A percentile compares a stretch with the other conserved stretches of the same genome.
phyloP scores from a whole-genome alignment of 2,329 filamentous ascomycete genomes.

The Aureobasidium melanogenum region DNA sequence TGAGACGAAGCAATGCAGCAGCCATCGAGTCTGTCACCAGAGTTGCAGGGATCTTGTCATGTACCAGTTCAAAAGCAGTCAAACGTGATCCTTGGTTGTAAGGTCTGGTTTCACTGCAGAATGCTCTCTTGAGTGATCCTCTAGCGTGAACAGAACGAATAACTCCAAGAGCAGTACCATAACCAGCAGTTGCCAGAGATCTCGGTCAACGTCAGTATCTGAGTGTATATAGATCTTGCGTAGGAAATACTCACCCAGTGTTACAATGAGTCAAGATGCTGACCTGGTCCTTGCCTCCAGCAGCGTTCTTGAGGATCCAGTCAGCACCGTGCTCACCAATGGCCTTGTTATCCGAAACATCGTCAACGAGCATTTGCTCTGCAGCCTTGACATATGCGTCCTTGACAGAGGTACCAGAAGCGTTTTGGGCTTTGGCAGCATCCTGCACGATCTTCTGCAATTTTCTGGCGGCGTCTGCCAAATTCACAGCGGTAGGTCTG shows the following conservation, averaged over 20 bases:
- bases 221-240: not conserved
- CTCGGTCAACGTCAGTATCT: constrained; percentile 29
- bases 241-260: constrained; percentile 56
- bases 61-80: constrained; percentile 93
- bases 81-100: constrained; percentile 96
- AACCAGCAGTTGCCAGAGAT: constrained; percentile 92
- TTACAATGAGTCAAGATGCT: constrained; percentile 98
- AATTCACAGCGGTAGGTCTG: constrained; percentile 87
- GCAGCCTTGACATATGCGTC: constrained; percentile 68
- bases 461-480: constrained; percentile 79
- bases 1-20: constrained; percentile 64
- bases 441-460: constrained; percentile 58
- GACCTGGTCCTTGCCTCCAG: constrained; percentile 46
- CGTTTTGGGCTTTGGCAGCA: constrained; percentile 33
- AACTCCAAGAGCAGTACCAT: constrained; percentile 90
- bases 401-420: constrained; percentile 48
- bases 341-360: constrained; percentile 75
- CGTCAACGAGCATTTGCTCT: constrained; percentile 77
- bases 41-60: constrained; percentile 83
- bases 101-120: constrained; percentile 91
- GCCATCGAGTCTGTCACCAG: constrained; percentile 97
- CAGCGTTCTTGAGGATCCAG: constrained; percentile 63
- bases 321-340: constrained; percentile 77
- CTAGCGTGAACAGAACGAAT: constrained; percentile 70
- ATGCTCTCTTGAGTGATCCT: constrained; percentile 66